Evolutionary conservation across 192 early-diverging fungal genomes (phyloP).

Genomic region (Dimargaris verticillata): DNA sequence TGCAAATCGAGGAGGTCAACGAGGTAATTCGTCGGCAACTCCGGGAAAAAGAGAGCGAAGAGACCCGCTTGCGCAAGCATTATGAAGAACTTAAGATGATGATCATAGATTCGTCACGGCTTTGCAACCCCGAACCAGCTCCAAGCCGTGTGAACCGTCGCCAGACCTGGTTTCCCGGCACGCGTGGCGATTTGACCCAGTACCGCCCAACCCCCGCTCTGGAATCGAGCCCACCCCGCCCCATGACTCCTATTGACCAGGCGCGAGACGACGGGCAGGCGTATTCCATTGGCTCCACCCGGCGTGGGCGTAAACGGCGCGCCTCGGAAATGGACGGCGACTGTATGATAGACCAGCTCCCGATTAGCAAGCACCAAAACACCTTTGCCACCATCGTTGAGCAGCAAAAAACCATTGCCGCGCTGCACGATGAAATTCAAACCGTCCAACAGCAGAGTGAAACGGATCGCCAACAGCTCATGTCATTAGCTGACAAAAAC

Average conservation of each 20-base stretch:
- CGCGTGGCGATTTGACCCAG: conserved; percentile 10
- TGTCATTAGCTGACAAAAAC: not conserved
- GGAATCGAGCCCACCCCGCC: not conserved
- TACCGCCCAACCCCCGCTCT: not conserved
- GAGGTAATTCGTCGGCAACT: conserved; percentile 27
- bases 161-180: conserved; percentile 32
- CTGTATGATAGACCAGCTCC: not conserved
- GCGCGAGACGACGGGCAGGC: not conserved
- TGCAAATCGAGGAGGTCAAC: conserved; percentile 27
- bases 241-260: not conserved
- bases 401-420: conserved; percentile 4
- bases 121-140: conserved; percentile 8
- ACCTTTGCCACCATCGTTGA: conserved; percentile 6
- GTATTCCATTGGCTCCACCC: not conserved
- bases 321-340: conserved; percentile 9
- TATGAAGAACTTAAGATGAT: conserved; percentile 23
- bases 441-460: not conserved
- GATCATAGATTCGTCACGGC: conserved; percentile 15
- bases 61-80: conserved; percentile 23
- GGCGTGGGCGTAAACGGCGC: conserved; percentile 1
- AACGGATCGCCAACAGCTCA: not conserved
- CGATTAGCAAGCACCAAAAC: conserved; percentile 5
- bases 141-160: conserved; percentile 16
- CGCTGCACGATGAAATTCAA: not conserved
- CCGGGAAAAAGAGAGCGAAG: conserved; percentile 27